Conservation (phyloP, 2,329 filamentous ascomycete species). For the Aspergillus ustus region DNA sequence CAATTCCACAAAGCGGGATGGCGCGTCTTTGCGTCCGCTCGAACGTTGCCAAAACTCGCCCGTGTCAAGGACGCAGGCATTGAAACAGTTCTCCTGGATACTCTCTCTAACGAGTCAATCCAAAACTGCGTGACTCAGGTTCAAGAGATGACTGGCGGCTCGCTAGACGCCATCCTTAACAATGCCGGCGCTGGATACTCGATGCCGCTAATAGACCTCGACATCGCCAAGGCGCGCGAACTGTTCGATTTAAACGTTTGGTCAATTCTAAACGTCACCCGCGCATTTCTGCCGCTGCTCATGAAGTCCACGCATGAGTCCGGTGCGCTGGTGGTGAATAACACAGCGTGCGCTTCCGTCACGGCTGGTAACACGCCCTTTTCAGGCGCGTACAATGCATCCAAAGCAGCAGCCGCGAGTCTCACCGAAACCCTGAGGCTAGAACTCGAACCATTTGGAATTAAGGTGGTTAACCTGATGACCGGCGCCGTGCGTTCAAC, state of each 20-base stretch:
- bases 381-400: slow-evolving; percentile 26
- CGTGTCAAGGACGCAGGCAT: slow-evolving; percentile 26
- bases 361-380: not conserved
- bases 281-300: slow-evolving; percentile 32
- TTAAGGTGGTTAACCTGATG: too few species aligned
- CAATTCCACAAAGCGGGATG: slow-evolving; percentile 38
- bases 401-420: slow-evolving; percentile 26
- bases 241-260: slow-evolving; percentile 27
- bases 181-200: slow-evolving; percentile 44
- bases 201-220: slow-evolving; percentile 43
- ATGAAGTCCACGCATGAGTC: not conserved
- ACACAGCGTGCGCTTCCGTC: slow-evolving; percentile 24
- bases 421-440: slow-evolving; percentile 26
- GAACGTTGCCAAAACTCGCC: slow-evolving; percentile 34
- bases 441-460: too few species aligned
- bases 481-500: too few species aligned
- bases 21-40: slow-evolving; percentile 45
- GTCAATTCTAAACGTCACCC: slow-evolving; percentile 19
- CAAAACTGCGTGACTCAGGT: slow-evolving; percentile 29
- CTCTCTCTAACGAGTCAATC: slow-evolving; percentile 29
- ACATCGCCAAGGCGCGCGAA: slow-evolving; percentile 37
- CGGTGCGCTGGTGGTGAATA: slow-evolving; percentile 28
- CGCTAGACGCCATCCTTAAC: slow-evolving; percentile 47
- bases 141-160: slow-evolving; percentile 32
- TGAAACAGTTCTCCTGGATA: slow-evolving; percentile 34